phyloP scores from a whole-genome alignment of 208 protist genomes.

The Leishmania tarentolae region DNA sequence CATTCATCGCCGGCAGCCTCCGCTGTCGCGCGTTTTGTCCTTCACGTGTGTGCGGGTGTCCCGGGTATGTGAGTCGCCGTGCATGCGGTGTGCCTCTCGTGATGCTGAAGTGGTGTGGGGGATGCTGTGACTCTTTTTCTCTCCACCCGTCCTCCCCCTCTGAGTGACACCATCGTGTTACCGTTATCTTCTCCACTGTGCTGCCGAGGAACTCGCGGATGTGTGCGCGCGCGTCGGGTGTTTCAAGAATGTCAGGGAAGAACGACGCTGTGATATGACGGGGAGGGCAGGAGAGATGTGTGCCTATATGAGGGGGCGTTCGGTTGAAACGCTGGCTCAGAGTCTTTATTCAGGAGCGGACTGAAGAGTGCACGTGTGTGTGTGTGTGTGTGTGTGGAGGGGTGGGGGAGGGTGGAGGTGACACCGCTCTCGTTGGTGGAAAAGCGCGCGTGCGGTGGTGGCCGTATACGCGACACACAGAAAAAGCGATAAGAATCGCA shows the following conservation, averaged over 20 bases:
- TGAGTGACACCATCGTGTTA: not conserved
- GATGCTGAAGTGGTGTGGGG: not conserved
- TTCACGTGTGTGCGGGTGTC: not conserved
- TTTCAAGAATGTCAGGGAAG: not conserved
- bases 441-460: not conserved
- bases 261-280: not conserved
- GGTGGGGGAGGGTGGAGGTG: not conserved
- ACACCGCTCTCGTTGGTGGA: not conserved
- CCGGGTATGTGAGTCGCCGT: not conserved
- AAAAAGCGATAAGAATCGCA: not conserved
- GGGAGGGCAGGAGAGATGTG: not conserved
- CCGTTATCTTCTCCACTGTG: not conserved
- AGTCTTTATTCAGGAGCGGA: not conserved
- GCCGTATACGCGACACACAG: not conserved
- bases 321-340: not conserved
- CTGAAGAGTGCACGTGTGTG: not conserved
- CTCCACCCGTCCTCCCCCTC: not conserved
- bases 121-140: not conserved
- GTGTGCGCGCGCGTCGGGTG: not conserved
- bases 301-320: not conserved
- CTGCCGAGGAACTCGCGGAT: not conserved
- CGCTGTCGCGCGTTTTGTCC: not conserved
- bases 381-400: slow-evolving; percentile 15
- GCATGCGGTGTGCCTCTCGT: not conserved
- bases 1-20: not conserved